Evolutionary conservation across 192 early-diverging fungal genomes (phyloP).

Genomic region (Lunasporangiospora selenospora): DNA sequence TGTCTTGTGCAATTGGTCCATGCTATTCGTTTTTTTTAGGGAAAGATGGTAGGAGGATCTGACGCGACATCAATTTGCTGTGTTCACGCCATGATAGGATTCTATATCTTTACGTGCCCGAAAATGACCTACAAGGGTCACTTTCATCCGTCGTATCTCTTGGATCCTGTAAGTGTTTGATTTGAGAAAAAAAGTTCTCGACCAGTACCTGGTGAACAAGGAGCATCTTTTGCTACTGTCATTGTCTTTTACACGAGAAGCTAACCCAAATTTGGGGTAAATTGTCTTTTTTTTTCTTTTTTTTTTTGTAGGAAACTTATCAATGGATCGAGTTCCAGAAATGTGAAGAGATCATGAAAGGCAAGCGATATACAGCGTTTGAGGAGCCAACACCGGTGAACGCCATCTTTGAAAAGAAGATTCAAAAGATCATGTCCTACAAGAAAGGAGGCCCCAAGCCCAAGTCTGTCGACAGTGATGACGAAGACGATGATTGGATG

Average conservation of each 20-base stretch:
- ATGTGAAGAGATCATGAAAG: constrained; percentile 59
- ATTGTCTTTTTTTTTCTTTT: too few species aligned
- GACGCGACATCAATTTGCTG: not conserved
- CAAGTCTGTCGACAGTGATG: constrained; percentile 1
- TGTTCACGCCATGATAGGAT: constrained; percentile 59
- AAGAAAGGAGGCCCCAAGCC: constrained; percentile 5
- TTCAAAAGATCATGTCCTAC: constrained; percentile 8
- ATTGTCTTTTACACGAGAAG: too few species aligned
- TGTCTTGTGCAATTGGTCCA: too few species aligned
- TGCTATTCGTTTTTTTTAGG: not conserved
- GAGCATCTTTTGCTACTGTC: constrained; percentile 13
- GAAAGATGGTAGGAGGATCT: not conserved
- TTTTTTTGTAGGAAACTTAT: constrained; percentile 46
- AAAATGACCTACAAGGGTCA: constrained; percentile 98
- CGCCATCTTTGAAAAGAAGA: constrained; percentile 29
- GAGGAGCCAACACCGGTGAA: constrained; percentile 11
- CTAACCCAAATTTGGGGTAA: too few species aligned
- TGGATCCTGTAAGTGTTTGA: constrained; percentile 70
- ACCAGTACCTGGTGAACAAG: constrained; percentile 6
- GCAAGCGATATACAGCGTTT: constrained; percentile 58
- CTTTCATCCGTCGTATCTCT: constrained; percentile 82
- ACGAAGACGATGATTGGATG: constrained; percentile 17
- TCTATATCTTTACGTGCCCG: constrained; percentile 87
- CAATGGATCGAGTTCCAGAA: constrained; percentile 59
- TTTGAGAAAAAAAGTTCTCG: constrained; percentile 14